Conservation (phyloP, 2,329 filamentous ascomycete species). For the Epichloe elymi region DNA sequence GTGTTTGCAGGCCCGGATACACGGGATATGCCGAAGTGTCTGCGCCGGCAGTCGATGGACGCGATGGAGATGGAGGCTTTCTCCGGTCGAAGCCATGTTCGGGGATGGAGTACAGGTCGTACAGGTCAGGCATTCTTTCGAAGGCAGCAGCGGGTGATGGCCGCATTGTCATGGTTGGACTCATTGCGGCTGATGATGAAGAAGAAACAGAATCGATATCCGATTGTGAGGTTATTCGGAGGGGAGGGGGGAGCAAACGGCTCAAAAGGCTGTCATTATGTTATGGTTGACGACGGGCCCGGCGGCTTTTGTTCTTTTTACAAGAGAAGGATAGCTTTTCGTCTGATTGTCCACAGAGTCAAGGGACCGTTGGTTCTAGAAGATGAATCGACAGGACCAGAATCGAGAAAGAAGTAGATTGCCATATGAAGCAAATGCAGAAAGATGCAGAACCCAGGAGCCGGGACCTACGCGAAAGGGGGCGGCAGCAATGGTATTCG, state of each 20-base stretch:
- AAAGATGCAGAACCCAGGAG: neutral
- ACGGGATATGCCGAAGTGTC: conserved; percentile 15
- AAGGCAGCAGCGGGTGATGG: conserved; percentile 7
- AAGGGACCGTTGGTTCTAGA: neutral
- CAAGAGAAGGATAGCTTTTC: neutral
- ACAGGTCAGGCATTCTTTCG: conserved; percentile 8
- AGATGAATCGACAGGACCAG: neutral
- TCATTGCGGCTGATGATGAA: conserved; percentile 6
- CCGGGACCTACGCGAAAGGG: neutral
- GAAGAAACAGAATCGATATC: neutral
- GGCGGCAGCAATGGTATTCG: neutral
- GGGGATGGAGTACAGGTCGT: conserved; percentile 6
- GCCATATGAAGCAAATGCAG: neutral
- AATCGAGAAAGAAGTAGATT: neutral
- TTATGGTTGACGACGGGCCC: neutral
- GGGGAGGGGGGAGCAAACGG: neutral
- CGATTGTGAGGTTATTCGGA: neutral
- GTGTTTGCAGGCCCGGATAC: conserved; percentile 20
- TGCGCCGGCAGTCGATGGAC: conserved; percentile 8
- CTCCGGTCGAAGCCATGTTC: conserved; percentile 7
- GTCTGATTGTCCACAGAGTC: neutral
- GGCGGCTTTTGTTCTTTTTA: neutral
- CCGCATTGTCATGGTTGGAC: conserved; percentile 6
- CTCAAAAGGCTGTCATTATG: neutral
- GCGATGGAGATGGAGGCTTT: conserved; percentile 2